Base-by-base conservation (phyloP, 495 filamentous ascomycete genomes). In the Penicillium pancosmium region DNA sequence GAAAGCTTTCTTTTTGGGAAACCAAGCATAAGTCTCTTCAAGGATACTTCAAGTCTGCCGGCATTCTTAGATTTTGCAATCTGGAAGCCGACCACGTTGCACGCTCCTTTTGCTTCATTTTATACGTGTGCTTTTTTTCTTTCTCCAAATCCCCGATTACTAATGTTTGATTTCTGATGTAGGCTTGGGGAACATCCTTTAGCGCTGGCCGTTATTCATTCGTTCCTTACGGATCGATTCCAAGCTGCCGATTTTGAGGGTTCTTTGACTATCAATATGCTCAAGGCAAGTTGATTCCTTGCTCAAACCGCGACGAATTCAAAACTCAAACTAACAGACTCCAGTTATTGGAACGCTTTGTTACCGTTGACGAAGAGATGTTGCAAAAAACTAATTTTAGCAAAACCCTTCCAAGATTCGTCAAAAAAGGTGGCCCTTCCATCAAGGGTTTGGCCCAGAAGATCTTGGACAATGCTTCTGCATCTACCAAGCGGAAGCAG, bases 341-440 rank as follows among this genome's bases (percentile, higher is more conserved):
- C 8, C 53, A 87, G 80, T 72, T 93, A 27, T 76, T 93, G 59
- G 73, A 82, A 1, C 78, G 78, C 10, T 88, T 90, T 63, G 78
- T 83, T 10, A 88, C 80, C 3, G 79, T 90, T 70, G 85, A 84
- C 52, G 81, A 83, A 53, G 82, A 84, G 18, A 62, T 85, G 5
- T 75, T 90, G 19, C 79, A 84, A 52, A 86, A 82, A 56, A 84
- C 85, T 18, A 93, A 92, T 62, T 76, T 94, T 40, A 78, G 83
- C 31, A 86, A 84, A 54, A 69, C 88, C 12, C 71, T 86, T 3
- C 81, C 83, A 5, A 82, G 84, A 50, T 84, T 89, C 46, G 73
- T 81, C 23, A 90, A 88, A 68, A 84, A 84, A 56, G 88, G 90
- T 4, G 85, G 87, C 54, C 81, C 82, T 5, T 75, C 84, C 36